Percentiles rank a stretch among this genome's conserved stretches.
Conservation (phyloP, 139 green algal species). For the Micractinium sp. region DNA sequence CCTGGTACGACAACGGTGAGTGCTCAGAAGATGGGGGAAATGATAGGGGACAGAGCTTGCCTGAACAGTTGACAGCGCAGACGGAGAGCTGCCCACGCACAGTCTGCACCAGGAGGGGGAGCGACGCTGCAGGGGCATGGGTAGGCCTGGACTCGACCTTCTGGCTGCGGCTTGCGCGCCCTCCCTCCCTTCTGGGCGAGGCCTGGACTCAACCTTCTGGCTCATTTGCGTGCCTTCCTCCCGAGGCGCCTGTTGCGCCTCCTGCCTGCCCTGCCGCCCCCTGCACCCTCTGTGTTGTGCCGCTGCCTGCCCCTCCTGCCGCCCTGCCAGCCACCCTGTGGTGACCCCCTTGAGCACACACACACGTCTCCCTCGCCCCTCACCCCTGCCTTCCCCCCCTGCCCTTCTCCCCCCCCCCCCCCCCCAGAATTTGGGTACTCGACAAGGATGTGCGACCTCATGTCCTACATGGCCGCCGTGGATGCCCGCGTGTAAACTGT, state of each 20-base stretch:
- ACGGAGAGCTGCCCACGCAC: neutral
- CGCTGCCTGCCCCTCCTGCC: neutral
- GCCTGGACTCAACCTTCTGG: no score
- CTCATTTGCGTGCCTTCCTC: no score
- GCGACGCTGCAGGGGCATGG: no score
- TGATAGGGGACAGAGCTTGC: neutral
- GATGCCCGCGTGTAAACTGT: constrained; percentile 8
- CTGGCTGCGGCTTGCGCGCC: no score
- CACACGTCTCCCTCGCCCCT: neutral
- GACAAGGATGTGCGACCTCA: constrained; percentile 23
- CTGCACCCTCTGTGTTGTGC: neutral
- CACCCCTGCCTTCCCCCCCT: neutral
- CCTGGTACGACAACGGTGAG: constrained; percentile 39
- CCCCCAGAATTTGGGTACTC: constrained; percentile 61
- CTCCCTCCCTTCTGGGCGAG: no score
- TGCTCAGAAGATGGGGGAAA: neutral
- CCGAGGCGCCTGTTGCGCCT: no score
- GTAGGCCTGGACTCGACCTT: no score
- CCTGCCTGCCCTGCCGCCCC: neutral
- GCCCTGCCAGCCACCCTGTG: no score
- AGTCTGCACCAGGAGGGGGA: no score
- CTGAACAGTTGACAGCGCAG: neutral
- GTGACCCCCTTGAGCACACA: no score
- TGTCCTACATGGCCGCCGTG: constrained; percentile 35
- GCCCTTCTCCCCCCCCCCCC: neutral